Evolutionary conservation across 805 yeast species (phyloP), one percentile per base, ranked within the genome.

Genomic region (Candida pini): DNA sequence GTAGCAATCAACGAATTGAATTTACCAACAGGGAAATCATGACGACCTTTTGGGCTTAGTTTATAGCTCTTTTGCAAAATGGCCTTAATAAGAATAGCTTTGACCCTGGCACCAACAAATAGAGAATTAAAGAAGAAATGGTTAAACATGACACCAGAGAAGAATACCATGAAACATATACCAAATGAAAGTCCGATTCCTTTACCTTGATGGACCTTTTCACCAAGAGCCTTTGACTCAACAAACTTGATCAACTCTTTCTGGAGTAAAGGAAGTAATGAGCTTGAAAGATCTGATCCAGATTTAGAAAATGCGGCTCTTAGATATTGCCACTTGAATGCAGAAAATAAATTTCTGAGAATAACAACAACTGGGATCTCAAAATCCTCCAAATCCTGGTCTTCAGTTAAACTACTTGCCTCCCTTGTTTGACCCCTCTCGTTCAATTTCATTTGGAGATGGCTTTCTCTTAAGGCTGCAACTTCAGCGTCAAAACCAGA

Each of bases 171-270:
- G 1, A 67, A 48, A 30, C 78, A 71, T 9, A 80, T 67, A n/a
- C 89, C 94, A 28, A 88, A 58, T 5, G 89, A 77, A 48, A 74
- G 83, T 7, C 92, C 96, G 3, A 84, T 64, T 45, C 95, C 96
- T 40, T 64, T 67, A 24, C 79, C 83, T 35, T 63, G 59, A 8
- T 63, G 54, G 18, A 58, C 45, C 9, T 60, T 58, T 5, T 67
- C 54, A 4, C 70, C 70, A 19, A 63, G 55, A 6, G 66, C 66
- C 37, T 70, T 68, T 29, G 51, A 50, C 47, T 73, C 77, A 18
- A 84, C 85, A 45, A 73, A 83, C 30, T 66, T 64, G 38, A 85
- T 78, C 38, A 86, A 62, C 31, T 68, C 63, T 54, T 76, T 76
- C 9, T 83, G 78, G 4, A 86, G 48, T 46, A 86, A 64, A 1